Percentiles rank a stretch among this genome's conserved stretches.
Conservation (phyloP, 2,329 filamentous ascomycete species). For the Hymenoscyphus albidus region DNA sequence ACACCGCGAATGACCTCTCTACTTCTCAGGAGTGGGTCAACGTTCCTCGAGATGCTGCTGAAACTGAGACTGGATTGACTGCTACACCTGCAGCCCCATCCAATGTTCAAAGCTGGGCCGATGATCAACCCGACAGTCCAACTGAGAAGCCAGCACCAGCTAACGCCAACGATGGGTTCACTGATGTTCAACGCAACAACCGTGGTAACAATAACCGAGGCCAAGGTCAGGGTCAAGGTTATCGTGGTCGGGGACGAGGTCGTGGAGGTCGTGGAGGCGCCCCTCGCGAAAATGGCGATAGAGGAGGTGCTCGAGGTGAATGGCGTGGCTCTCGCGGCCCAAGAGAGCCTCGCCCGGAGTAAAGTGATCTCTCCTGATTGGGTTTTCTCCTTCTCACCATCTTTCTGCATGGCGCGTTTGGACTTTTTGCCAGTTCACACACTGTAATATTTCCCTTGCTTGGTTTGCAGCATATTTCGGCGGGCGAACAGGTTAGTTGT, state of each 20-base stretch:
- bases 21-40: conserved; percentile 41
- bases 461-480: conserved; percentile 28
- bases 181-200: conserved; percentile 58
- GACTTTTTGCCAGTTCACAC: conserved; percentile 7
- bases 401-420: conserved; percentile 10
- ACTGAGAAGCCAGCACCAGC: conserved; percentile 36
- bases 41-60: conserved; percentile 70
- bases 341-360: conserved; percentile 19
- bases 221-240: conserved; percentile 49
- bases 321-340: conserved; percentile 14
- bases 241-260: conserved; percentile 47
- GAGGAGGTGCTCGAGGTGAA: conserved; percentile 16
- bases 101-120: conserved; percentile 72
- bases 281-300: conserved; percentile 23
- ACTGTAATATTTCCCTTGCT: conserved; percentile 29
- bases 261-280: conserved; percentile 46
- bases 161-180: conserved; percentile 63
- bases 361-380: conserved; percentile 18
- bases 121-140: conserved; percentile 63
- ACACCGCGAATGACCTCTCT: conserved; percentile 39
- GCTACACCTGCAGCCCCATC: conserved; percentile 53
- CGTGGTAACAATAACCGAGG: conserved; percentile 3
- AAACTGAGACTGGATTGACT: conserved; percentile 65
- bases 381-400: not conserved
- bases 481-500: conserved; percentile 20